Base-by-base conservation (phyloP, 148 eudicot genomes). In the Cornus suecica region DNA sequence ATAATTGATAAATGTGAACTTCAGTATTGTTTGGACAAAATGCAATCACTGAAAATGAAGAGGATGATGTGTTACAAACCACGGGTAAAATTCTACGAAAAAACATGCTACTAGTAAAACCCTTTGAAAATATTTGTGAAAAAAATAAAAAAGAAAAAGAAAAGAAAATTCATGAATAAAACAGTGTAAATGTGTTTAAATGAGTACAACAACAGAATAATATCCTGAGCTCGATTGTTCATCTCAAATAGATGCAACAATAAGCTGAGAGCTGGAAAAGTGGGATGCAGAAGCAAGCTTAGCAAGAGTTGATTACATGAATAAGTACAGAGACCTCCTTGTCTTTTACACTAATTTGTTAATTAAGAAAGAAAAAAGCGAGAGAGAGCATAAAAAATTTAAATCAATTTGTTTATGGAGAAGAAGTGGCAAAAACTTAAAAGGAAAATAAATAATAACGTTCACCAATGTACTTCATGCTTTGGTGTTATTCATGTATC, bases 21-120 rank as follows among this genome's bases (percentile, higher is more conserved):
- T 94, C 99, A 81, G 81, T 88, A 77, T 80, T 94, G 75, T 90
- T 94, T 51, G 99, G 99, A 86, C 97, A 94, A 74, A 92, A 69
- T 52, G 99, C 97, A 83, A 92, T 83, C 99, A 92, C 99, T 94
- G 79, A 81, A 78, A 82, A 67, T 42, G 32, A 41, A 24, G 25
- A 9, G 48, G 41, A 65, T 52, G 72, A 29, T 37, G 22, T 28
- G 69, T 74, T 30, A 63, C 18, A 56, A 78, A 22, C 34, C 24
- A 22, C 9, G 14, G 8, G 42, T 5, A 29, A 24, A 45, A 32
- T 15, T 69, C 8, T 42, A 68, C 28, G n/a, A 68, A 69, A 30
- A 58, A 48, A 66, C n/a, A 60, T 56, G 28, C 58, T 58, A 34
- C 28, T 56, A 56, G 54, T 27, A 61, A 62, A 13, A 48, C 30